Evolutionary conservation across 306 rosid species (phyloP), one percentile per base, ranked within the genome.

Genomic region (Sechiopsis laciniata): DNA sequence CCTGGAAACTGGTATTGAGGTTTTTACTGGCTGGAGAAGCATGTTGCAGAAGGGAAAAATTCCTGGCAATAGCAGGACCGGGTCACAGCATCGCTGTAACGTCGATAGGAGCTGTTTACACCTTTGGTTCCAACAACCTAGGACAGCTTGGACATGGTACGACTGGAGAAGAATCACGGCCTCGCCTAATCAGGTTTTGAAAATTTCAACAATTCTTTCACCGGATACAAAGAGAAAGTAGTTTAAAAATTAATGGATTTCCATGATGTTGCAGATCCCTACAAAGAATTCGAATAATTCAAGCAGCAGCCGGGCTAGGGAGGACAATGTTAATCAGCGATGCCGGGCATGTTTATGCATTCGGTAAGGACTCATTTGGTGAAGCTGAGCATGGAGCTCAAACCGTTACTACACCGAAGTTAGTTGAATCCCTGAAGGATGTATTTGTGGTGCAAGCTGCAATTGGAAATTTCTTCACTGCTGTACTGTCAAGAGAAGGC

Each of bases 131-230:
- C 77, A 93, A 93, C 80, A 90, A 71, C 80, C 86, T 85, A 50
- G 98, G 98, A 77, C 98, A 93, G 83, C 98, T 93, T 42, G 98
- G 98, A 35, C 91, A 87, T 62, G 98, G 96, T 69, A 84, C 86
- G 66, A 84, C 79, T 67, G 92, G 82, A 58, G 96, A 85, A 78
- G 92, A 90, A 79, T 88, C 84, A 80, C 90, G 82, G 45, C 98
- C 98, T 66, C 86, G 82, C 37, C 88, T 78, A 53, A 87, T 93
- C 86, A 90, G 98, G 98, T 93, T 82, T 81, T 59, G 7, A 73
- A 79, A 42, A 52, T 42, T 70, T 75, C 50, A 74, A 40, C 66
- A 73, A 20, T 29, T 74, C 73, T 76, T 65, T 70, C 75, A 68
- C 42, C 73, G 48, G 82, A 79, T 54, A 78, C 71, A 78, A 53